Percentiles rank a stretch among this genome's conserved stretches.
phyloP scores from a whole-genome alignment of 495 filamentous ascomycete genomes.

The Glonium stellatum region DNA sequence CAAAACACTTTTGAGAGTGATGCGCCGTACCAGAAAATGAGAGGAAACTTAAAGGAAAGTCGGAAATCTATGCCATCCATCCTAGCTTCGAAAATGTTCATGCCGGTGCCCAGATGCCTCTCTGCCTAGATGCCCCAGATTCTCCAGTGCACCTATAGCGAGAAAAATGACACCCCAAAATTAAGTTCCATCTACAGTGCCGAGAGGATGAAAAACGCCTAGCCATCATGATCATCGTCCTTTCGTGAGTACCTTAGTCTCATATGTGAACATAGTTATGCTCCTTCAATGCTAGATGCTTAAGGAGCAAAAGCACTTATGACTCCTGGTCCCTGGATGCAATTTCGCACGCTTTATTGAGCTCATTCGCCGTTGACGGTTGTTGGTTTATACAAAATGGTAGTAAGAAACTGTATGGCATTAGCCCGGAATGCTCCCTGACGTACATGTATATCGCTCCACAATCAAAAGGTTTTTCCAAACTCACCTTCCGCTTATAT shows the following conservation, averaged over 20 bases:
- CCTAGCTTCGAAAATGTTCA: not conserved
- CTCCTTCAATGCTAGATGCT: not conserved
- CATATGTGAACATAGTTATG: not conserved
- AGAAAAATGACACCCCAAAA: not conserved
- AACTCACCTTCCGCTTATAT: slow-evolving; percentile 85
- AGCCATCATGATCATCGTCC: not conserved
- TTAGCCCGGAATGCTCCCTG: slow-evolving; percentile 9
- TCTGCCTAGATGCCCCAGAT: not conserved
- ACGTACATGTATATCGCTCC: not conserved
- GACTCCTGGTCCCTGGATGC: not conserved
- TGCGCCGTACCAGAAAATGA: not conserved
- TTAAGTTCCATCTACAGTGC: not conserved
- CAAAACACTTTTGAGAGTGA: not conserved
- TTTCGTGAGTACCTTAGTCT: not conserved
- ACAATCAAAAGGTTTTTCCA: not conserved
- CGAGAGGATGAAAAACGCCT: not conserved
- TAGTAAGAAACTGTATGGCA: slow-evolving; percentile 76
- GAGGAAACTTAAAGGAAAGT: not conserved
- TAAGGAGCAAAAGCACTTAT: not conserved
- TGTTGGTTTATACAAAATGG: slow-evolving; percentile 94
- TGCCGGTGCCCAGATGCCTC: not conserved
- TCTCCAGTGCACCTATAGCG: not conserved
- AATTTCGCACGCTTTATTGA: not conserved
- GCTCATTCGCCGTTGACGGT: slow-evolving; percentile 11
- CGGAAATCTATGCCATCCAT: not conserved